These are phyloP conservation scores for Senna tora DNA, from an alignment of 306 rosid species.

Conservation along the genomic window DNA sequence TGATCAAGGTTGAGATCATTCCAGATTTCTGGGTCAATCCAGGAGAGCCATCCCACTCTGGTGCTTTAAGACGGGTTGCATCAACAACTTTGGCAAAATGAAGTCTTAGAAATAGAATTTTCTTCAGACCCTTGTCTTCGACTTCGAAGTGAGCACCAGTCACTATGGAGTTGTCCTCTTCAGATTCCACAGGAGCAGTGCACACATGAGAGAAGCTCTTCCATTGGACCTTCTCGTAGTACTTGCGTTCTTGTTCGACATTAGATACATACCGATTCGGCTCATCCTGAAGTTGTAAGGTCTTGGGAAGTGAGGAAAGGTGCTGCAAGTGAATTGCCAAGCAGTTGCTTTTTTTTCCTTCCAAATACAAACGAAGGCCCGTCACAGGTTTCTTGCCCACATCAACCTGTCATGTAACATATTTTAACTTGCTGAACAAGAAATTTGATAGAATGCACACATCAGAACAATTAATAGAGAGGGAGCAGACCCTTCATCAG, in stretches of 20 bases:
- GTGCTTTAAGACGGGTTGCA: constrained; percentile 40
- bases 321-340: constrained; percentile 89
- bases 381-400: constrained; percentile 84
- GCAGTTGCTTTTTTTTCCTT: constrained; percentile 81
- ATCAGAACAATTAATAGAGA: constrained; percentile 13
- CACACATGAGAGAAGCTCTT: constrained; percentile 89
- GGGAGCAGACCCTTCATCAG: constrained; percentile 22
- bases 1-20: constrained; percentile 73
- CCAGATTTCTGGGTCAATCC: constrained; percentile 82
- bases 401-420: constrained; percentile 58
- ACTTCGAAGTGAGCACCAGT: constrained; percentile 83
- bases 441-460: constrained; percentile 5
- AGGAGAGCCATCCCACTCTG: constrained; percentile 80
- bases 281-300: constrained; percentile 59
- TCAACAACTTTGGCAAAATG: constrained; percentile 57
- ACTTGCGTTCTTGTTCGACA: constrained; percentile 56
- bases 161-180: constrained; percentile 65
- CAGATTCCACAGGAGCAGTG: constrained; percentile 78
- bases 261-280: constrained; percentile 37
- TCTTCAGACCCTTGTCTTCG: constrained; percentile 67
- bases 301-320: constrained; percentile 78
- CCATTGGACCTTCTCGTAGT: constrained; percentile 89
- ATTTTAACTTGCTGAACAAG: constrained; percentile 4
- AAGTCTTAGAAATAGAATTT: constrained; percentile 68
- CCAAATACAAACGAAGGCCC: constrained; percentile 81